phyloP scores from a whole-genome alignment of 78 protist genomes.

The Dictyostelium brefeldianum region DNA sequence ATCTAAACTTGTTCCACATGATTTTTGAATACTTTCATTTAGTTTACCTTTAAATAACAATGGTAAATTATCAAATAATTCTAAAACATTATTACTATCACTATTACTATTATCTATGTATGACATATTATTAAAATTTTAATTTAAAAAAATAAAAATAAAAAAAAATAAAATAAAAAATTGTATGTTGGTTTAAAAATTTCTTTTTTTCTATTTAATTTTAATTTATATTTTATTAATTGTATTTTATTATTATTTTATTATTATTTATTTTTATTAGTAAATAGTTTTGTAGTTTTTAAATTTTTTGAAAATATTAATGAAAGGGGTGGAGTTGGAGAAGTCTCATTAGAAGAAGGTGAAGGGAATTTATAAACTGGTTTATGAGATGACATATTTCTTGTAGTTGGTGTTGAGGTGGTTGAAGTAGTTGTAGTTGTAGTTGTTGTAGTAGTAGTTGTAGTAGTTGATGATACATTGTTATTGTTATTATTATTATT shows the following conservation, averaged over 20 bases:
- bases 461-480: background rate
- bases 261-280: background rate
- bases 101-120: too few relatives aligned
- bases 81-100: background rate
- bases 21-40: background rate
- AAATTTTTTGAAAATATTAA: slow-evolving; percentile 48
- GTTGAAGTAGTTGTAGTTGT: background rate
- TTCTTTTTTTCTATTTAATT: too few relatives aligned
- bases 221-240: too few relatives aligned
- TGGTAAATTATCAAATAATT: background rate
- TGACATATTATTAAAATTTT: too few relatives aligned
- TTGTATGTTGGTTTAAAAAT: too few relatives aligned
- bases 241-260: too few relatives aligned
- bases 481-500: background rate
- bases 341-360: slow-evolving; percentile 47
- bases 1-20: background rate
- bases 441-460: background rate
- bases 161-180: too few relatives aligned
- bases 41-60: background rate
- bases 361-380: slow-evolving; percentile 69
- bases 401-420: slow-evolving; percentile 8
- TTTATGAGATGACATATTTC: background rate
- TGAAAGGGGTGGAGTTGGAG: slow-evolving; percentile 47
- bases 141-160: too few relatives aligned
- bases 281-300: slow-evolving; percentile 4